A percentile compares a stretch with the other conserved stretches of the same genome.
phyloP scores from a whole-genome alignment of 148 eudicot species.

The Heliosperma pusillum region DNA sequence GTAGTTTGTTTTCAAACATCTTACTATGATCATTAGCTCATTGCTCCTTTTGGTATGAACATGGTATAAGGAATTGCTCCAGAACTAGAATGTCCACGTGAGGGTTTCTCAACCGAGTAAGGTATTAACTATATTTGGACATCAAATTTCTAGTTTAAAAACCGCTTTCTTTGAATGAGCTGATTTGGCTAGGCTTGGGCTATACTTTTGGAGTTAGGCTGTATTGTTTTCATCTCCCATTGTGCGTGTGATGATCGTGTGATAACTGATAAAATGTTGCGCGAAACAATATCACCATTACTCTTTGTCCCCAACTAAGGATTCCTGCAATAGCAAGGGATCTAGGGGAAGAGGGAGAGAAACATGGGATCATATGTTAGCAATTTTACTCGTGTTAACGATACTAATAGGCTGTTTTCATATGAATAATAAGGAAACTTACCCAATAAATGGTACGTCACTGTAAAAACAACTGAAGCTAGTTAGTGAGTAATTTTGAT shows the following conservation, averaged over 20 bases:
- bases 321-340: too few relatives aligned
- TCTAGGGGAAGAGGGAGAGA: too few relatives aligned
- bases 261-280: too few relatives aligned
- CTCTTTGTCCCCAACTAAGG: too few relatives aligned
- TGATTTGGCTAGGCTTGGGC: background rate
- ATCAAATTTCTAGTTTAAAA: too few relatives aligned
- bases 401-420: background rate
- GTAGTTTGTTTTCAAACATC: too few relatives aligned
- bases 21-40: constrained; percentile 8
- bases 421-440: background rate
- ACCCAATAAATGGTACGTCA: background rate
- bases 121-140: too few relatives aligned
- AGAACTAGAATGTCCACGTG: background rate
- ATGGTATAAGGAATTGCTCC: background rate
- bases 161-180: background rate
- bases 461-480: background rate
- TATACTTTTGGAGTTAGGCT: background rate
- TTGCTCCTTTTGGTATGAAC: background rate
- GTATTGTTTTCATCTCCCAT: too few relatives aligned
- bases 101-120: too few relatives aligned
- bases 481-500: background rate
- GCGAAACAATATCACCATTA: too few relatives aligned
- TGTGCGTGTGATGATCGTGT: too few relatives aligned
- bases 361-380: background rate
- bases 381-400: background rate